These are phyloP conservation scores for Backusella liffmaniae DNA, from an alignment of 192 early-diverging fungal species.

Conservation along the genomic window DNA sequence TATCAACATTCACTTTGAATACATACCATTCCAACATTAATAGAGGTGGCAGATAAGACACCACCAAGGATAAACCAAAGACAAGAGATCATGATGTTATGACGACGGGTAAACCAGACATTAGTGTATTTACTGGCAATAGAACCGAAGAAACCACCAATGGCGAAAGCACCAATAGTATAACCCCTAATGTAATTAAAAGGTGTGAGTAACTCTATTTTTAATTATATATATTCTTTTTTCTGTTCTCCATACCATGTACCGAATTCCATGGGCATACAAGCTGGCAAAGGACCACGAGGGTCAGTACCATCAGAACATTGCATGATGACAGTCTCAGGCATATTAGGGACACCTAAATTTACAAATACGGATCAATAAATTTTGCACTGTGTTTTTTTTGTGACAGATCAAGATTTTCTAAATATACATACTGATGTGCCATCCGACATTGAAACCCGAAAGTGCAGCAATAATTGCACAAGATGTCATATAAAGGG, in stretches of 20 bases:
- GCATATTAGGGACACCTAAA: constrained; percentile 39
- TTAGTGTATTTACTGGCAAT: constrained; percentile 49
- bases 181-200: constrained; percentile 35
- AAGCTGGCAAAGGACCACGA: constrained; percentile 20
- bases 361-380: background rate
- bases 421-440: constrained; percentile 26
- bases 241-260: constrained; percentile 30
- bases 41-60: constrained; percentile 61
- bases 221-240: background rate
- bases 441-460: constrained; percentile 36
- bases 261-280: constrained; percentile 35
- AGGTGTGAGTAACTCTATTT: background rate
- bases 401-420: background rate
- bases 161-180: constrained; percentile 43
- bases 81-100: constrained; percentile 63
- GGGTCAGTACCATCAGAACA: constrained; percentile 25
- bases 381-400: background rate
- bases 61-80: constrained; percentile 65
- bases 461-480: constrained; percentile 32
- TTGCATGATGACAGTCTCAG: constrained; percentile 21
- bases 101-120: constrained; percentile 47
- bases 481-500: constrained; percentile 27
- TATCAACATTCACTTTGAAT: background rate
- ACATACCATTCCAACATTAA: constrained; percentile 48
- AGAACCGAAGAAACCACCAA: constrained; percentile 58